Conservation (phyloP, 2,329 filamentous ascomycete species). For the Pyrenophora tritici-repentis region DNA sequence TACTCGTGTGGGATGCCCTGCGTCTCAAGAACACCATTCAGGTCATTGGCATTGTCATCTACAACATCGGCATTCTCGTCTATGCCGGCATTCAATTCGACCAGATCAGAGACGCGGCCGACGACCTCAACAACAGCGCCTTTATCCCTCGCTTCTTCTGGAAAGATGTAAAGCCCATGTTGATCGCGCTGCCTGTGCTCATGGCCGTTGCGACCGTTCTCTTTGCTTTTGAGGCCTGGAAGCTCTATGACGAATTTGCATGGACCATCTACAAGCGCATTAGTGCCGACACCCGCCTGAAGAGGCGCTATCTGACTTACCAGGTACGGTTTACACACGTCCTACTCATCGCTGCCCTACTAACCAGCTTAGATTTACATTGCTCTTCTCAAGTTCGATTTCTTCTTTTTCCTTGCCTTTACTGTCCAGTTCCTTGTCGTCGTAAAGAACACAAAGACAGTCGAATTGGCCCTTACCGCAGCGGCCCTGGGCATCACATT, state of each 20-base stretch:
- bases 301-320: constrained; percentile 93
- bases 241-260: constrained; percentile 96
- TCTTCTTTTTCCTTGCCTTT: constrained; percentile 99
- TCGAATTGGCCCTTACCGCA: constrained; percentile 85
- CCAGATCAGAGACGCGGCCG: constrained; percentile 79
- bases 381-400: constrained; percentile 96
- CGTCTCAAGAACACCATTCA: constrained; percentile 98
- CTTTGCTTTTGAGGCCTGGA: constrained; percentile 83
- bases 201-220: constrained; percentile 75
- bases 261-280: constrained; percentile 99
- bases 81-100: constrained; percentile 93
- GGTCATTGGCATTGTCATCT: constrained; percentile 90
- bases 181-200: constrained; percentile 84
- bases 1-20: constrained; percentile 91
- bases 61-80: constrained; percentile 88
- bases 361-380: constrained; percentile 79
- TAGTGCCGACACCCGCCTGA: constrained; percentile 94
- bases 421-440: constrained; percentile 97
- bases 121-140: constrained; percentile 53
- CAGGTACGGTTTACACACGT: constrained; percentile 67
- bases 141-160: constrained; percentile 65
- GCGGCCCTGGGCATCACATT: constrained; percentile 92
- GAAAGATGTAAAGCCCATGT: constrained; percentile 70
- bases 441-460: constrained; percentile 68
- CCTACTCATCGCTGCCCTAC: not conserved